These are phyloP conservation scores for Trebouxia sp. DNA, from an alignment of 139 green algal genomes.

Conservation along the genomic window DNA sequence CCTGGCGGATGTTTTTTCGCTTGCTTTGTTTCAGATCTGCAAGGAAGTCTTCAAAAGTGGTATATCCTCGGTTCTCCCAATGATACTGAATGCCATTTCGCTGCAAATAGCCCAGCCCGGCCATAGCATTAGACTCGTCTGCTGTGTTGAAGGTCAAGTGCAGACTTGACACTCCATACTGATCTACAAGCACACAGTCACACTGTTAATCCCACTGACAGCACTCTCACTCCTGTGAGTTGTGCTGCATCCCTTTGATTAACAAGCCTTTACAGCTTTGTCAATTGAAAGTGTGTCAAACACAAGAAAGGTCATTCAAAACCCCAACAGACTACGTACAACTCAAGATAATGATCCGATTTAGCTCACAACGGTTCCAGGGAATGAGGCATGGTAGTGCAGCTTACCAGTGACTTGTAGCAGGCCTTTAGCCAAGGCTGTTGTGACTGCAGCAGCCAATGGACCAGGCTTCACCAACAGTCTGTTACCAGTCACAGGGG, in stretches of 20 bases:
- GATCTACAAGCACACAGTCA: slow-evolving; percentile 36
- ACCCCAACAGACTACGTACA: too few species aligned
- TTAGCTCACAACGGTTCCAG: background rate
- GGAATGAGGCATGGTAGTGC: background rate
- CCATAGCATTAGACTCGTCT: slow-evolving; percentile 68
- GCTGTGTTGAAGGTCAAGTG: slow-evolving; percentile 87
- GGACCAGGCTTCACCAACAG: slow-evolving; percentile 51
- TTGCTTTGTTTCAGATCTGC: slow-evolving; percentile 79
- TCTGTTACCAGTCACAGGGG: slow-evolving; percentile 74
- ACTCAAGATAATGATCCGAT: background rate
- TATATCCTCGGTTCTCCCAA: slow-evolving; percentile 54
- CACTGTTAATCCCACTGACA: too few species aligned
- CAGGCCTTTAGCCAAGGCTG: slow-evolving; percentile 50
- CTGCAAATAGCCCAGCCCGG: slow-evolving; percentile 66
- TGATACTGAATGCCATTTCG: slow-evolving; percentile 70
- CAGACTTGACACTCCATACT: slow-evolving; percentile 60
- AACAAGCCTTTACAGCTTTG: background rate
- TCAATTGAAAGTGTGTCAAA: background rate
- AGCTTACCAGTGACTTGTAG: slow-evolving; percentile 40
- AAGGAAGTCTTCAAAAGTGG: slow-evolving; percentile 85
- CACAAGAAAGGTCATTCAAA: background rate
- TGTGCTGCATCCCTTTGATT: too few species aligned
- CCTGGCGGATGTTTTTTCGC: slow-evolving; percentile 90
- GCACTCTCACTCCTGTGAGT: too few species aligned
- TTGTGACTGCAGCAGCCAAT: slow-evolving; percentile 36